A percentile compares a stretch with the other conserved stretches of the same genome.
phyloP scores from a whole-genome alignment of 1,284 basidiomycete genomes.

The Tilletia walkeri region DNA sequence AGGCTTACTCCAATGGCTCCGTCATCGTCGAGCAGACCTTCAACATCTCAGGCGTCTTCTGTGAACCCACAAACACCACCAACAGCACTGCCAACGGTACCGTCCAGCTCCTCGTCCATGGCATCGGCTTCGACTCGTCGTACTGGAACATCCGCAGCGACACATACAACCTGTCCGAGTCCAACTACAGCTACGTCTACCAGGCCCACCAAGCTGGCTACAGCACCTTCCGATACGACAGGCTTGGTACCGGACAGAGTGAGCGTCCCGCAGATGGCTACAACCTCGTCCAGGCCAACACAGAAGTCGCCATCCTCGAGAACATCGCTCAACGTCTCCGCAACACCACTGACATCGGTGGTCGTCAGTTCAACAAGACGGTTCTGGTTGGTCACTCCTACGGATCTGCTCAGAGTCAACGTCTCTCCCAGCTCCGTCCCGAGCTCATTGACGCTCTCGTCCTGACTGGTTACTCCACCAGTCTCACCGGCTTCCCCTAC shows the following conservation, averaged over 20 bases:
- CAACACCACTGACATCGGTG: slow-evolving; percentile 24
- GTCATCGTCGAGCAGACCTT: slow-evolving; percentile 25
- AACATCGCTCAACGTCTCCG: slow-evolving; percentile 20
- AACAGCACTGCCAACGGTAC: slow-evolving; percentile 23
- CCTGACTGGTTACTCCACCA: slow-evolving; percentile 26
- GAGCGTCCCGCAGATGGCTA: slow-evolving; percentile 25
- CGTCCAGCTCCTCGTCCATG: slow-evolving; percentile 48
- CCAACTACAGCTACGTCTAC: slow-evolving; percentile 19
- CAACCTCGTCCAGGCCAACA: slow-evolving; percentile 23
- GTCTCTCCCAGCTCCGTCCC: slow-evolving; percentile 13
- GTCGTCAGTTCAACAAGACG: slow-evolving; percentile 21
- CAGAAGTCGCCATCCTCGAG: slow-evolving; percentile 26
- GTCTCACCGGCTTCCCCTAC: slow-evolving; percentile 20
- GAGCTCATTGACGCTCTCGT: slow-evolving; percentile 26
- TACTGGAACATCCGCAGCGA: slow-evolving; percentile 26
- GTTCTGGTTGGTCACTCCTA: slow-evolving; percentile 28
- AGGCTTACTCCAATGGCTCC: slow-evolving; percentile 26
- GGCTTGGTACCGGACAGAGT: slow-evolving; percentile 24
- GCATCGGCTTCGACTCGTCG: slow-evolving; percentile 25
- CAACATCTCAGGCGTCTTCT: slow-evolving; percentile 37
- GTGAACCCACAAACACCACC: slow-evolving; percentile 39
- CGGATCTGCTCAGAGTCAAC: slow-evolving; percentile 24
- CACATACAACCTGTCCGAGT: slow-evolving; percentile 5
- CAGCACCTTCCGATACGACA: slow-evolving; percentile 27
- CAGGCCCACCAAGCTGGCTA: slow-evolving; percentile 15